Evolutionary conservation across 2,329 filamentous ascomycete genomes (phyloP), one percentile per base, ranked within the genome.

Genomic region (Rhinocladiella mackenziei): DNA sequence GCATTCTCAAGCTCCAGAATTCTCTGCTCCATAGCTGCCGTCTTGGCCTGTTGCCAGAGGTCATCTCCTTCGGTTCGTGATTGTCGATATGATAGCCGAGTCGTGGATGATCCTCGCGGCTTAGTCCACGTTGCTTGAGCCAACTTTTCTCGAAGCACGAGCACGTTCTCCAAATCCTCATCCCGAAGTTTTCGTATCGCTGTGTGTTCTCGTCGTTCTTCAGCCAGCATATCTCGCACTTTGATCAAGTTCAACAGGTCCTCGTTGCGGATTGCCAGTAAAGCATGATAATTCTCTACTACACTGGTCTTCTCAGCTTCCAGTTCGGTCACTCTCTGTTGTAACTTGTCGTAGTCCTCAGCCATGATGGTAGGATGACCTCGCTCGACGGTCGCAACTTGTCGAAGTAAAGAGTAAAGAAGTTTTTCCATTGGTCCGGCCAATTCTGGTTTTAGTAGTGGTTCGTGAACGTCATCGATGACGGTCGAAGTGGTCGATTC

Each of bases 191-290:
- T 59, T 18, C 59, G 63, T 45, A 67, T 65, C 9, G 58, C 62
- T 35, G 65, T 63, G 14, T 68, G 62, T 13, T 66, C 62, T 13
- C 65, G 61, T 14, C 63, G 63, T 19, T 64, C 62, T 40, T 64
- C 61, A 18, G 67, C 66, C 11, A 70, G 59, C 11, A 68, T 45
- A 14, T 59, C 60, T 3, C 66, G 63, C 30, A 69, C 61, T 55
- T 65, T 67, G 53, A 69, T 65, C 49, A 69, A 63, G 48, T 69
- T 70, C 38, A 64, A 60, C 1, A 69, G 62, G 33, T 70, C 67
- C 48, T 67, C 65, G 45, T 69, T 66, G 25, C 67, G 60, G 14
- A 70, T 57, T 3, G 61, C 60, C 52, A 62, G 68, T 35, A 69
- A 60, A n/a, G 65, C 63, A 51, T 66, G 62, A 39, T 70, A 63